These are phyloP conservation scores for Maudiozyma serrabonitensis DNA, from an alignment of 805 yeast species.

Conservation along the genomic window DNA sequence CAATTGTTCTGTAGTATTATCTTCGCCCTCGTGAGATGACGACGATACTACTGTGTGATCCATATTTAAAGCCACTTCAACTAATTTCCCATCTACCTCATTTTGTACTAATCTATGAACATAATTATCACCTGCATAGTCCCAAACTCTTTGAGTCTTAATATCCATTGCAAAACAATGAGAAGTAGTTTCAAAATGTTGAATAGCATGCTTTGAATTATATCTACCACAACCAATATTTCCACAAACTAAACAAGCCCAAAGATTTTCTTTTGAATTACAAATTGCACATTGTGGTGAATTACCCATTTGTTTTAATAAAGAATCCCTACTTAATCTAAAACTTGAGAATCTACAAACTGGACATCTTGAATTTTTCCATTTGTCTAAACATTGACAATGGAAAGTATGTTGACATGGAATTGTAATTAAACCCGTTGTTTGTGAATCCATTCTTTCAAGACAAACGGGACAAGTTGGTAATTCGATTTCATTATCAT, in stretches of 20 bases:
- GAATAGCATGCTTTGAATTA: slow-evolving; percentile 74
- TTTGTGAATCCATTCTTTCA: slow-evolving; percentile 73
- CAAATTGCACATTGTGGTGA: slow-evolving; percentile 45
- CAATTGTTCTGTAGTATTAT: too few species aligned
- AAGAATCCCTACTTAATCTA: slow-evolving; percentile 20
- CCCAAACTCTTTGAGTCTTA: slow-evolving; percentile 83
- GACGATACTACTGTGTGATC: neutral
- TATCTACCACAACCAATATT: slow-evolving; percentile 88
- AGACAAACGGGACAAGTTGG: slow-evolving; percentile 92
- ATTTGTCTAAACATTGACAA: slow-evolving; percentile 75
- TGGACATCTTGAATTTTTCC: slow-evolving; percentile 88
- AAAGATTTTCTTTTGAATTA: slow-evolving; percentile 48
- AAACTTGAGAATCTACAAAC: slow-evolving; percentile 71
- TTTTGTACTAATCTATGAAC: slow-evolving; percentile 80
- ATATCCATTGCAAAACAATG: slow-evolving; percentile 92
- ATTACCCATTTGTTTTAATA: slow-evolving; percentile 23
- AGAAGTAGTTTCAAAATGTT: slow-evolving; percentile 65
- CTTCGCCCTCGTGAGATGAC: neutral
- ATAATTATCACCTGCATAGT: slow-evolving; percentile 82
- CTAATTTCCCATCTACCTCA: slow-evolving; percentile 81
- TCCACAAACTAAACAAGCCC: slow-evolving; percentile 90
- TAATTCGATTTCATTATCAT: slow-evolving; percentile 38
- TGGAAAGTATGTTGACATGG: slow-evolving; percentile 93
- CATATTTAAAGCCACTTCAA: slow-evolving; percentile 40
- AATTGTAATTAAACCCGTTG: slow-evolving; percentile 76